Conservation (phyloP, 768 basidiomycete genomes). For the Leccinum subgranulosum region DNA sequence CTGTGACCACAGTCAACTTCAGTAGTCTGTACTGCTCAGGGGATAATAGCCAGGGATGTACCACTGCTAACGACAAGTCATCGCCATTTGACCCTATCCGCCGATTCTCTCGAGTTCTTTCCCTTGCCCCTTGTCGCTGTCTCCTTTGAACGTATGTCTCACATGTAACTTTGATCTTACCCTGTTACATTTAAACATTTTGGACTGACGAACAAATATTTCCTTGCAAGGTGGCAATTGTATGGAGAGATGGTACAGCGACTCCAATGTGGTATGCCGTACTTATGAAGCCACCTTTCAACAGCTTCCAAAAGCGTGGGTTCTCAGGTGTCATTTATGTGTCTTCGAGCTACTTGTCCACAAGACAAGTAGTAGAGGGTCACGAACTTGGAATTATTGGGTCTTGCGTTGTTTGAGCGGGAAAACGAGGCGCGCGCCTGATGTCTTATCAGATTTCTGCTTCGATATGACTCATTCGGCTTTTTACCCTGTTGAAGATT, state of each 20-base stretch:
- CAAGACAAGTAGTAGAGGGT: constrained; percentile 36
- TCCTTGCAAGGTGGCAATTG: not conserved
- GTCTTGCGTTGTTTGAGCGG: not conserved
- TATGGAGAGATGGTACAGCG: not conserved
- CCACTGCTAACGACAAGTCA: not conserved
- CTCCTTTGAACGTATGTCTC: not conserved
- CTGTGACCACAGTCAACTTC: constrained; percentile 14
- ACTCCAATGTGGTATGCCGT: not conserved
- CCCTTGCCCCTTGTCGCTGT: not conserved
- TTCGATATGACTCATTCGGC: constrained; percentile 87
- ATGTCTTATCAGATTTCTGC: constrained; percentile 44
- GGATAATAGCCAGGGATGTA: not conserved
- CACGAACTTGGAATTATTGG: not conserved
- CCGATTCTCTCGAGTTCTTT: not conserved
- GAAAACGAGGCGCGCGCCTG: constrained; percentile 52
- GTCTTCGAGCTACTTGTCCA: constrained; percentile 98
- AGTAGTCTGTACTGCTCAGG: not conserved
- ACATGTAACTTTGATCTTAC: not conserved
- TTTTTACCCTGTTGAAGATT: constrained; percentile 79
- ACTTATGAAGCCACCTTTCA: constrained; percentile 61
- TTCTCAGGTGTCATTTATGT: constrained; percentile 97
- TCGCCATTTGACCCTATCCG: not conserved
- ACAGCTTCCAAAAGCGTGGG: constrained; percentile 76
- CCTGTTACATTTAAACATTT: not conserved
- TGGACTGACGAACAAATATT: not conserved